Evolutionary conservation across 805 yeast species (phyloP).

Genomic region (Metschnikowia continentalis): DNA sequence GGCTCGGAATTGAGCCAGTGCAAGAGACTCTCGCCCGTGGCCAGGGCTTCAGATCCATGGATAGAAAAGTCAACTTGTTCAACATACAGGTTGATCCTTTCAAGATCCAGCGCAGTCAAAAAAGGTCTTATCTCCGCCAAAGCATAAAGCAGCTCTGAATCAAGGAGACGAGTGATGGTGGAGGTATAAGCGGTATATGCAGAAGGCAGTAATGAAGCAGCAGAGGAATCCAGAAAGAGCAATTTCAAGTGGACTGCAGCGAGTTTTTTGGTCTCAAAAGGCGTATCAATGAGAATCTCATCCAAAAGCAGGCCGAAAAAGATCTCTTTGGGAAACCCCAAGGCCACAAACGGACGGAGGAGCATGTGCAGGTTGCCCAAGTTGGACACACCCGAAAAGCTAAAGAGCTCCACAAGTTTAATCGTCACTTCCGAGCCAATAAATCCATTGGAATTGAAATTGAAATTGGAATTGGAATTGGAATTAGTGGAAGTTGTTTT

Average conservation of each 20-base stretch:
- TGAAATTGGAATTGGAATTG: too few relatives aligned
- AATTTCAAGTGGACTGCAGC: slow-evolving; percentile 35
- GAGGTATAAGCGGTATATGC: background rate
- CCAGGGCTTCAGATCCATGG: background rate
- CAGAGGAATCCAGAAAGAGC: background rate
- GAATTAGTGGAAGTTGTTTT: too few relatives aligned
- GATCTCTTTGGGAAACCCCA: slow-evolving; percentile 23
- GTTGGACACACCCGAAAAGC: slow-evolving; percentile 33
- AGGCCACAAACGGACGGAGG: slow-evolving; percentile 14
- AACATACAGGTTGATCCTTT: background rate
- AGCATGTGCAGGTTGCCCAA: slow-evolving; percentile 16
- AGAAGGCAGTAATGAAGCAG: background rate
- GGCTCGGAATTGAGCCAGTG: slow-evolving; percentile 8
- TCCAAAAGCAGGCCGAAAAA: slow-evolving; percentile 31
- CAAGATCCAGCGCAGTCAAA: background rate
- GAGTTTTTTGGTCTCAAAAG: slow-evolving; percentile 36
- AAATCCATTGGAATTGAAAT: too few relatives aligned
- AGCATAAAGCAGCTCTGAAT: slow-evolving; percentile 5
- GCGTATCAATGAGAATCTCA: slow-evolving; percentile 26
- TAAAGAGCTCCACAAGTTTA: slow-evolving; percentile 55
- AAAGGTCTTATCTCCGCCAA: slow-evolving; percentile 6
- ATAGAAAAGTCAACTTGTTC: background rate
- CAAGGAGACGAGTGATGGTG: background rate
- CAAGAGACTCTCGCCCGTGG: slow-evolving; percentile 9
- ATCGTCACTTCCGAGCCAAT: slow-evolving; percentile 17